Conservation (phyloP, 2,329 filamentous ascomycete species). For the Stagonosporopsis cucurbitacearum region DNA sequence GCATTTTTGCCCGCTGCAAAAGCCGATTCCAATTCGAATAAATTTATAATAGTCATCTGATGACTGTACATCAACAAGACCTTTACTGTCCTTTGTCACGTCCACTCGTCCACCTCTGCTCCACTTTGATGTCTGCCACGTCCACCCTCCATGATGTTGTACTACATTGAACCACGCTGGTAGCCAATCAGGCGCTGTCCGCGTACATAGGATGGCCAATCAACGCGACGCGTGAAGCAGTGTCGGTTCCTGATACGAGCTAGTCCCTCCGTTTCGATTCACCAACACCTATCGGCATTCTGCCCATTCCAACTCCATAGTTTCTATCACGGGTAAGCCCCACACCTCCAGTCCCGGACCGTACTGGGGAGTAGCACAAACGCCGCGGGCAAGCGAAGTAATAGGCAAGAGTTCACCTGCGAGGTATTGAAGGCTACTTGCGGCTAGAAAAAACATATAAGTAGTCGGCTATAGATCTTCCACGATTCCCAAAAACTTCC, state of each 20-base stretch:
- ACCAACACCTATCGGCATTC: too few relatives aligned
- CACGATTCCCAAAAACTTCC: not conserved
- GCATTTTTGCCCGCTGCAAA: conserved; percentile 3
- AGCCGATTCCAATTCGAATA: conserved; percentile 1
- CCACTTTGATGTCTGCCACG: not conserved
- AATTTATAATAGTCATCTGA: conserved; percentile 5
- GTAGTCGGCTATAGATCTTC: not conserved
- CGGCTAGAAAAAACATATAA: not conserved
- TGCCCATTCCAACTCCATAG: too few relatives aligned
- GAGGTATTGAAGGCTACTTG: too few relatives aligned
- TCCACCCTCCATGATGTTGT: not conserved
- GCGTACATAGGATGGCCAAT: too few relatives aligned
- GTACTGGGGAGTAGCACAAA: not conserved
- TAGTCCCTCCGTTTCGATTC: too few relatives aligned
- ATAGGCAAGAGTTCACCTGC: too few relatives aligned
- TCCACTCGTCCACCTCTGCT: not conserved
- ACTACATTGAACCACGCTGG: not conserved
- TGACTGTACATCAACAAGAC: conserved; percentile 8
- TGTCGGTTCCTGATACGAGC: too few relatives aligned
- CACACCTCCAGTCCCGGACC: too few relatives aligned
- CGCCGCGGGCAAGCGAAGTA: too few relatives aligned
- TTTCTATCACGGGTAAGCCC: not conserved
- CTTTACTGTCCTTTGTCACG: not conserved
- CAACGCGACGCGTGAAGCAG: too few relatives aligned
- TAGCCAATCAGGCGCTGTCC: too few relatives aligned